phyloP scores from a whole-genome alignment of 495 filamentous ascomycete genomes.

The Penicillium goetzii region DNA sequence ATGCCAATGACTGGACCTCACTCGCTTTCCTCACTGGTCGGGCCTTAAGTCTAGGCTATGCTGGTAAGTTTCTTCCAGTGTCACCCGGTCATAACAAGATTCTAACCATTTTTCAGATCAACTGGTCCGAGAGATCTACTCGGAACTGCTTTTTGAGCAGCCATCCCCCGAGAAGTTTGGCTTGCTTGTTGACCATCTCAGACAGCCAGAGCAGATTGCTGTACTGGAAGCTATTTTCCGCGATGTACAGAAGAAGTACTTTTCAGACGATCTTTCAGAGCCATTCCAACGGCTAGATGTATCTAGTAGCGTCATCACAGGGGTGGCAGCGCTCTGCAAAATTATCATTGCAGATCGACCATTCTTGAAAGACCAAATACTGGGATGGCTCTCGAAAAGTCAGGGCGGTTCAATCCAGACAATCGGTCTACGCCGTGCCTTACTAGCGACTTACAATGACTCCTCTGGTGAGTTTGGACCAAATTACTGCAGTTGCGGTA shows the following conservation, averaged over 20 bases:
- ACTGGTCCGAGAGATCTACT: slow-evolving; percentile 55
- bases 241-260: slow-evolving; percentile 58
- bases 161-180: slow-evolving; percentile 36
- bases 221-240: slow-evolving; percentile 62
- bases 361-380: slow-evolving; percentile 53
- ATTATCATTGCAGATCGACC: slow-evolving; percentile 38
- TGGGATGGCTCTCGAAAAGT: slow-evolving; percentile 66
- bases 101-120: slow-evolving; percentile 52
- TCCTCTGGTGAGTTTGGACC: slow-evolving; percentile 47
- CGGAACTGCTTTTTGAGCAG: slow-evolving; percentile 44
- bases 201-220: slow-evolving; percentile 60
- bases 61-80: slow-evolving; percentile 54
- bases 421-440: slow-evolving; percentile 64
- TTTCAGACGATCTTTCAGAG: slow-evolving; percentile 33
- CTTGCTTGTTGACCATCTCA: slow-evolving; percentile 52
- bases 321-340: slow-evolving; percentile 48
- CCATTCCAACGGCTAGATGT: slow-evolving; percentile 5
- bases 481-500: neutral
- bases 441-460: slow-evolving; percentile 63
- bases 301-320: slow-evolving; percentile 30
- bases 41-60: slow-evolving; percentile 72
- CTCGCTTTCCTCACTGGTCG: slow-evolving; percentile 65
- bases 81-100: neutral
- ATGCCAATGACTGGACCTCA: slow-evolving; percentile 55
- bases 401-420: slow-evolving; percentile 64